These are phyloP conservation scores for Gossypium herbaceum DNA, from an alignment of 345 rosid species.

Conservation along the genomic window DNA sequence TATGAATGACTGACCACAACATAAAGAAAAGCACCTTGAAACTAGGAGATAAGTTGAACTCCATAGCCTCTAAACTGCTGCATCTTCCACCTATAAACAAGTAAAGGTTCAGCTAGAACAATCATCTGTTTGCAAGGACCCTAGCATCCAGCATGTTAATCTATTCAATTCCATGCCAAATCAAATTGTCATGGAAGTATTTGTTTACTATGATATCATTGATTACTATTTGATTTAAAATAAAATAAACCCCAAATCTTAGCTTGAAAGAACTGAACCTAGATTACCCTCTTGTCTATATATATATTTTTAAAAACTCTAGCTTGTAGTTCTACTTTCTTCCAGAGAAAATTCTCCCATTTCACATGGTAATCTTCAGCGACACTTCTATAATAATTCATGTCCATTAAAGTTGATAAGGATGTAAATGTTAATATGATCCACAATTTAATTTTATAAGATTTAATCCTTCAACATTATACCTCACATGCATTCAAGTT, in stretches of 20 bases:
- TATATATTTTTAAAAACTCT: not conserved
- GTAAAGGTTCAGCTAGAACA: not conserved
- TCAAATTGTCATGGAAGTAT: not conserved
- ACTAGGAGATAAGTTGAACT: not conserved
- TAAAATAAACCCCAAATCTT: not conserved
- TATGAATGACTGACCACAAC: not conserved
- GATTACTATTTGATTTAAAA: not conserved
- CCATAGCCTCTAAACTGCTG: not conserved
- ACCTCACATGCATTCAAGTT: not conserved
- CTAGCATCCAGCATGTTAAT: not conserved
- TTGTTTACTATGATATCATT: not conserved
- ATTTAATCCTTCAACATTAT: not conserved
- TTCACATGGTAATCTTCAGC: not conserved
- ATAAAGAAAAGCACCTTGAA: not conserved
- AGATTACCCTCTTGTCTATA: not conserved
- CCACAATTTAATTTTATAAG: not conserved
- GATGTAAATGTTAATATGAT: not conserved
- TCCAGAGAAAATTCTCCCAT: not conserved
- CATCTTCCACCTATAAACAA: not conserved
- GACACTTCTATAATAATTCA: not conserved
- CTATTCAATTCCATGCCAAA: not conserved
- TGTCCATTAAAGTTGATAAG: not conserved
- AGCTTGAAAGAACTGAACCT: not conserved
- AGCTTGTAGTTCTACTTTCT: not conserved
- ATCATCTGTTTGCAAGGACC: not conserved